Evolutionary conservation across 805 yeast genomes (phyloP).

Genomic region (Zygosaccharomyces lentus): DNA sequence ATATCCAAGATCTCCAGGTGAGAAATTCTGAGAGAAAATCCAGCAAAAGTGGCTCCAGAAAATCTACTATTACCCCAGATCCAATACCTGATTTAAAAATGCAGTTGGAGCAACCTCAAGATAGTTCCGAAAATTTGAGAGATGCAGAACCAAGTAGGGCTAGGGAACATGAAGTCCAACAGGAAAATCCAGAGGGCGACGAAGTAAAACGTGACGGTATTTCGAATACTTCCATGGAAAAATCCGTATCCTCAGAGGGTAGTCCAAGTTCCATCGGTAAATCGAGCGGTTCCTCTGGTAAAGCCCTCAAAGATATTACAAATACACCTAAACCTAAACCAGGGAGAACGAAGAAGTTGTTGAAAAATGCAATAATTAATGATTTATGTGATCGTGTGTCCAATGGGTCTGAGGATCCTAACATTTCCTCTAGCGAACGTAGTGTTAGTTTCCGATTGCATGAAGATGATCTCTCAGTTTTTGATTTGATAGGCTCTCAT

Average conservation of each 20-base stretch:
- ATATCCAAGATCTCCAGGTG: slow-evolving; percentile 36
- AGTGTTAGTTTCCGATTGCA: slow-evolving; percentile 26
- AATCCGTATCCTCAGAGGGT: not conserved
- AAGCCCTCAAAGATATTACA: slow-evolving; percentile 18
- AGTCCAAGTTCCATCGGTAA: not conserved
- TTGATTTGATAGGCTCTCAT: slow-evolving; percentile 38
- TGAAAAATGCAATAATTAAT: slow-evolving; percentile 32
- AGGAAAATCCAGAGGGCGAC: not conserved
- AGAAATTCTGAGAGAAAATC: slow-evolving; percentile 10
- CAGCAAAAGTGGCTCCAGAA: slow-evolving; percentile 5
- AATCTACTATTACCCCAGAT: slow-evolving; percentile 4
- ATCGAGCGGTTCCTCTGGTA: slow-evolving; percentile 1
- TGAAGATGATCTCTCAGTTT: slow-evolving; percentile 38
- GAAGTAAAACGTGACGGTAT: not conserved
- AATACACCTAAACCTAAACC: slow-evolving; percentile 17
- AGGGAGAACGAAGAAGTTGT: slow-evolving; percentile 23
- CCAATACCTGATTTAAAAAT: not conserved
- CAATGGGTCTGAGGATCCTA: slow-evolving; percentile 9
- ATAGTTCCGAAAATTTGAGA: not conserved
- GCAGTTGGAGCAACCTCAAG: not conserved
- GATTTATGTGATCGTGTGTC: slow-evolving; percentile 25
- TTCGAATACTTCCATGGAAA: slow-evolving; percentile 2
- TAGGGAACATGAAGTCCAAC: not conserved
- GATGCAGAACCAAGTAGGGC: not conserved
- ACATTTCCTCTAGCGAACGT: slow-evolving; percentile 5